Percentiles rank a stretch among this genome's conserved stretches.
Conservation (phyloP, 2,329 filamentous ascomycete species). For the Calycina herbarum region DNA sequence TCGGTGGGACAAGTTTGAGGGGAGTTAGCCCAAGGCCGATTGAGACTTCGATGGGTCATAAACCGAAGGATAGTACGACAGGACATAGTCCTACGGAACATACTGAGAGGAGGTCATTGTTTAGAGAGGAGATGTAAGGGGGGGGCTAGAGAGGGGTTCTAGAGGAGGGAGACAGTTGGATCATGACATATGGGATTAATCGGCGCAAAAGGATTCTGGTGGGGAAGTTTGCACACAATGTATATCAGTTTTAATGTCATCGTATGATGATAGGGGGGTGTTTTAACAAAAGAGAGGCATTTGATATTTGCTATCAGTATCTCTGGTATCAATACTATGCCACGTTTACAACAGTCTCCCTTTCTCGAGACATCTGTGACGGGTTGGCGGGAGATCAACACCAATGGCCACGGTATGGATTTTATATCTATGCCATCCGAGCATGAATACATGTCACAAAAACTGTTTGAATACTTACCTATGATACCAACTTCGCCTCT, state of each 20-base stretch:
- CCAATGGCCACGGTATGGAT: too few relatives aligned
- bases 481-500: too few relatives aligned
- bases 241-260: conserved; percentile 4
- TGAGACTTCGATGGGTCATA: conserved; percentile 44
- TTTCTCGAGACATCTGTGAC: neutral
- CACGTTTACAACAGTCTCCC: neutral
- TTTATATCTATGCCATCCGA: too few relatives aligned
- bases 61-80: conserved; percentile 27
- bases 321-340: neutral
- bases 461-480: too few relatives aligned
- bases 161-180: neutral
- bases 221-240: conserved; percentile 6
- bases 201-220: conserved; percentile 5
- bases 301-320: neutral
- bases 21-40: conserved; percentile 78
- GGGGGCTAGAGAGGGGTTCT: neutral
- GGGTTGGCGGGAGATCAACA: too few relatives aligned
- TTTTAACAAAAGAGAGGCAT: neutral
- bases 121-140: conserved; percentile 64
- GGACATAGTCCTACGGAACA: conserved; percentile 41
- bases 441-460: too few relatives aligned
- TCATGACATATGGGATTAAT: conserved; percentile 8
- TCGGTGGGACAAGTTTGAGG: conserved; percentile 61
- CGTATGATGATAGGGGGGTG: neutral
- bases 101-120: conserved; percentile 69